Evolutionary conservation across 129 eudicot genomes (phyloP).

Genomic region (Mikania micrantha): DNA sequence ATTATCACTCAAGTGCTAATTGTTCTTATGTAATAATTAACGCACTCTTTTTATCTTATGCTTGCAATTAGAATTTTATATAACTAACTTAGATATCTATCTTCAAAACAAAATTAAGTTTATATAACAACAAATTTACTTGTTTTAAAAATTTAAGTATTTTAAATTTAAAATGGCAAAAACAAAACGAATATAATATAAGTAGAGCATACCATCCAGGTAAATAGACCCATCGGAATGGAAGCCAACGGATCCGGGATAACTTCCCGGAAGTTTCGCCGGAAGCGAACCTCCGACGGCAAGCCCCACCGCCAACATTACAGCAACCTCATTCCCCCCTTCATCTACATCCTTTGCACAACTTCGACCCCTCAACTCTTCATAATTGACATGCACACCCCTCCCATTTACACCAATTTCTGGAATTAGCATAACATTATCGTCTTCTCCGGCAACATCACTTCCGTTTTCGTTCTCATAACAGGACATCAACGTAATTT

Average conservation of each 20-base stretch:
- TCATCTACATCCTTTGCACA: slow-evolving; percentile 24
- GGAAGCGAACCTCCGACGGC: neutral
- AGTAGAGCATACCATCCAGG: slow-evolving; percentile 62
- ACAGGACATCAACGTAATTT: slow-evolving; percentile 47
- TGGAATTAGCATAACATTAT: slow-evolving; percentile 44
- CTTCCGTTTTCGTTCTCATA: slow-evolving; percentile 15
- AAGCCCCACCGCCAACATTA: slow-evolving; percentile 7
- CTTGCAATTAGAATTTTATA: no score
- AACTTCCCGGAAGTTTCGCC: neutral
- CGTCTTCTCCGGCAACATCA: slow-evolving; percentile 38
- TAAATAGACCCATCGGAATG: neutral
- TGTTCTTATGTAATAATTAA: no score
- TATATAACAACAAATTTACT: no score
- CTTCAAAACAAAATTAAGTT: no score
- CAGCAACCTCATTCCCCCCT: slow-evolving; percentile 22
- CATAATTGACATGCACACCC: slow-evolving; percentile 28
- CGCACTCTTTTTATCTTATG: no score
- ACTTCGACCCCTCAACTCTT: slow-evolving; percentile 31
- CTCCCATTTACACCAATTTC: slow-evolving; percentile 25
- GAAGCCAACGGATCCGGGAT: neutral
- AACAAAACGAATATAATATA: no score
- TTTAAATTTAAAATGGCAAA: no score
- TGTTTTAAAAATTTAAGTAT: no score
- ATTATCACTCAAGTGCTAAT: no score
- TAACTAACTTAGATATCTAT: no score